A percentile compares a stretch with the other conserved stretches of the same genome.
Conservation (phyloP, 257 asterid genomes). For the Scutellaria barbata region DNA sequence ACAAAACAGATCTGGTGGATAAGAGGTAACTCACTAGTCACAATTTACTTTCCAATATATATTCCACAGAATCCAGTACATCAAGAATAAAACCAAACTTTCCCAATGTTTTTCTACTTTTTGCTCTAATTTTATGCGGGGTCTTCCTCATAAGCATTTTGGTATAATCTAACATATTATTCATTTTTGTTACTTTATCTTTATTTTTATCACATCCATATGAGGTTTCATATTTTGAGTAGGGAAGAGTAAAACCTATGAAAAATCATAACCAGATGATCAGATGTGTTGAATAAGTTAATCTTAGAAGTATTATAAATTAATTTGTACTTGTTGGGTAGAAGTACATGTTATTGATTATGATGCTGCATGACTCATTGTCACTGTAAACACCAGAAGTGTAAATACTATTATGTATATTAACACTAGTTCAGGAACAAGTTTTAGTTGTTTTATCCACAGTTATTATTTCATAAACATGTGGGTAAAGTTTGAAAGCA, state of each 20-base stretch:
- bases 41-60: background rate
- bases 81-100: background rate
- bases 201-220: conserved; percentile 6
- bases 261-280: background rate
- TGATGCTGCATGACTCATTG: background rate
- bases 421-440: background rate
- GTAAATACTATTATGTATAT: background rate
- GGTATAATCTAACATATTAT: background rate
- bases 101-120: background rate
- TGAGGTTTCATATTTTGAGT: background rate
- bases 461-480: background rate
- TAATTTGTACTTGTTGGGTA: conserved; percentile 1
- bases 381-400: background rate
- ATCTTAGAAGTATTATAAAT: conserved; percentile 4
- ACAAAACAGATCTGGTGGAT: conserved; percentile 92
- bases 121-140: conserved; percentile 19
- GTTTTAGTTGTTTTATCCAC: conserved; percentile 5
- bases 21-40: conserved; percentile 56
- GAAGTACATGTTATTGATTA: background rate
- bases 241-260: conserved; percentile 13
- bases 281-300: background rate
- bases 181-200: background rate
- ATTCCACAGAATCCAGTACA: background rate
- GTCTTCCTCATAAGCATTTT: conserved; percentile 2
- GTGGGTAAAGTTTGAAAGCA: conserved; percentile 19